Evolutionary conservation across 2,329 filamentous ascomycete species (phyloP).

Genomic region (Pestalotiopsis sp.): DNA sequence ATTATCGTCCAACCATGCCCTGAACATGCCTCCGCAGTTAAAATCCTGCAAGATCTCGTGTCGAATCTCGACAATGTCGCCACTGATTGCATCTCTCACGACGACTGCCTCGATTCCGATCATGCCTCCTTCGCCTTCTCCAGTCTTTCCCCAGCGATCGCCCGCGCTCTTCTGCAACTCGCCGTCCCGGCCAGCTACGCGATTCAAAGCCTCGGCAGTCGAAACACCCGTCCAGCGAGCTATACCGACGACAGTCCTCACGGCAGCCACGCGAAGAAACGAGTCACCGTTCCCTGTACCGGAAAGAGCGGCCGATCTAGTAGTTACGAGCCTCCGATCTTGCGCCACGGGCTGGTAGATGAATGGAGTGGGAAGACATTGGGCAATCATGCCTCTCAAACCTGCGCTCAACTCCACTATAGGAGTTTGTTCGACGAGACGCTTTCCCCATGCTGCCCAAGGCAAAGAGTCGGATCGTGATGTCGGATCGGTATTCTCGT

Average conservation of each 20-base stretch:
- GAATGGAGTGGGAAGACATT: constrained; percentile 60
- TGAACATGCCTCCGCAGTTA: constrained; percentile 88
- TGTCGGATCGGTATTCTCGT: constrained; percentile 29
- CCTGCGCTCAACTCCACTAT: constrained; percentile 43
- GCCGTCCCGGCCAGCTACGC: constrained; percentile 71
- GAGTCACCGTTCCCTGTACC: constrained; percentile 90
- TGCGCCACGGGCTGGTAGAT: constrained; percentile 37
- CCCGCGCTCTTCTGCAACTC: constrained; percentile 77
- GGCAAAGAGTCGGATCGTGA: constrained; percentile 15
- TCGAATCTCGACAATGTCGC: constrained; percentile 42
- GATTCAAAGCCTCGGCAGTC: constrained; percentile 60
- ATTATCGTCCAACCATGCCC: constrained; percentile 72
- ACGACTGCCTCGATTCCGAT: constrained; percentile 74
- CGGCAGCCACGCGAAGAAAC: constrained; percentile 74
- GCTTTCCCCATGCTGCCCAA: constrained; percentile 23
- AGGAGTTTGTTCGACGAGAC: constrained; percentile 29
- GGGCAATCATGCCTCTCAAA: constrained; percentile 54
- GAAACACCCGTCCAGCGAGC: constrained; percentile 62
- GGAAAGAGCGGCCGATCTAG: constrained; percentile 62
- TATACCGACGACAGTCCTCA: constrained; percentile 73
- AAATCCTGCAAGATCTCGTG: constrained; percentile 72
- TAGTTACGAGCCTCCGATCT: constrained; percentile 26
- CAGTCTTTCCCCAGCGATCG: constrained; percentile 70
- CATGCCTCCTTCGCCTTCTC: constrained; percentile 83
- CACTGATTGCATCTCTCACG: constrained; percentile 44